Evolutionary conservation across 306 rosid genomes (phyloP).

Genomic region (Acacia confusa): DNA sequence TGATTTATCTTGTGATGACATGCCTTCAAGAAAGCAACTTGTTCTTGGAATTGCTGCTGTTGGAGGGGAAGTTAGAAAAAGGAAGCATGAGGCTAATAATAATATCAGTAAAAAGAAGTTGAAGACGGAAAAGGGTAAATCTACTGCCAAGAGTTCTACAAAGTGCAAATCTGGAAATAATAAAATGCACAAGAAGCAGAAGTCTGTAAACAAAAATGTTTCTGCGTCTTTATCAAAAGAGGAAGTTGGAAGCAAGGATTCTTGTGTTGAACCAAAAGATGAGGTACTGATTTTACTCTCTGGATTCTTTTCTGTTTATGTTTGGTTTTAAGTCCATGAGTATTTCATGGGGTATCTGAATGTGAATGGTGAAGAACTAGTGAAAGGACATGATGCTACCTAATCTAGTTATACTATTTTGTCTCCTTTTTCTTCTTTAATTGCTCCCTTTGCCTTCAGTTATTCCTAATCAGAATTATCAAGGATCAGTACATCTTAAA

Average conservation of each 20-base stretch:
- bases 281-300: slow-evolving; percentile 58
- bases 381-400: background rate
- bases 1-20: slow-evolving; percentile 45
- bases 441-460: background rate
- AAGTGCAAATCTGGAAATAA: slow-evolving; percentile 52
- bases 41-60: slow-evolving; percentile 69
- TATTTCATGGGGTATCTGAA: background rate
- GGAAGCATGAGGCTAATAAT: slow-evolving; percentile 55
- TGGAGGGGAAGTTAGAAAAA: slow-evolving; percentile 56
- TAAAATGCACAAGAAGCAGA: slow-evolving; percentile 65
- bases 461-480: background rate
- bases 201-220: slow-evolving; percentile 49
- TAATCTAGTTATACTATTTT: background rate
- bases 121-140: slow-evolving; percentile 69
- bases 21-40: slow-evolving; percentile 50
- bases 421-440: background rate
- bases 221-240: slow-evolving; percentile 54
- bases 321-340: background rate
- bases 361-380: background rate
- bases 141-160: slow-evolving; percentile 37
- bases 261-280: slow-evolving; percentile 53
- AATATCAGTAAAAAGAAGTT: slow-evolving; percentile 60
- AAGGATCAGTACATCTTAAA: background rate
- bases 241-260: slow-evolving; percentile 53
- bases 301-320: background rate